A percentile compares a stretch with the other conserved stretches of the same genome.
Evolutionary conservation across 129 eudicot species (phyloP).

Genomic region (Logfia minima): DNA sequence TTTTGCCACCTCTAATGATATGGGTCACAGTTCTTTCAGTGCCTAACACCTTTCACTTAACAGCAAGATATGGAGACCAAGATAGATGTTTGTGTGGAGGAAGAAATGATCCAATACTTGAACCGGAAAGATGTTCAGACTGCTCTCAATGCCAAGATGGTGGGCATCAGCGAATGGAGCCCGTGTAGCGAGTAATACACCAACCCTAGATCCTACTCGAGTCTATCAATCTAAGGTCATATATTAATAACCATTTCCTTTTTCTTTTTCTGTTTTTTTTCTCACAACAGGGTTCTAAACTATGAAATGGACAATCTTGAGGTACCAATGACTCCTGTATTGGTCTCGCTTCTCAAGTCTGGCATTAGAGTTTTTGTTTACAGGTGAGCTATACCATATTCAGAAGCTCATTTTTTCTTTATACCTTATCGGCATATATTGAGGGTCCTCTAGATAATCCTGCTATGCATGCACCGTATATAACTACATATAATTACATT

Average conservation of each 20-base stretch:
- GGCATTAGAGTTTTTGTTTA: slow-evolving; percentile 61
- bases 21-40: background rate
- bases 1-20: background rate
- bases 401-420: background rate
- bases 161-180: slow-evolving; percentile 48
- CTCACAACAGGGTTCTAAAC: slow-evolving; percentile 31
- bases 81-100: slow-evolving; percentile 60
- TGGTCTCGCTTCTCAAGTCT: slow-evolving; percentile 49
- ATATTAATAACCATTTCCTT: background rate
- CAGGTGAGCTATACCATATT: slow-evolving; percentile 38
- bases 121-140: slow-evolving; percentile 62
- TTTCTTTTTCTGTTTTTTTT: background rate
- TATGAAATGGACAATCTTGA: slow-evolving; percentile 45
- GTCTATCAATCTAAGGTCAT: background rate
- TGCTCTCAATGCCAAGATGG: slow-evolving; percentile 57
- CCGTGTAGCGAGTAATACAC: slow-evolving; percentile 47
- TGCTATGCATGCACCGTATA: too few species aligned
- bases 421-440: background rate
- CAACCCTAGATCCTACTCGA: background rate
- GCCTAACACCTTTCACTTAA: slow-evolving; percentile 12
- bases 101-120: slow-evolving; percentile 48
- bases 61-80: slow-evolving; percentile 42
- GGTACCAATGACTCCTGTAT: slow-evolving; percentile 44
- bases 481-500: too few species aligned
- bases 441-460: background rate